Conservation (phyloP, 2,329 filamentous ascomycete species). For the Raffaelea arxii region DNA sequence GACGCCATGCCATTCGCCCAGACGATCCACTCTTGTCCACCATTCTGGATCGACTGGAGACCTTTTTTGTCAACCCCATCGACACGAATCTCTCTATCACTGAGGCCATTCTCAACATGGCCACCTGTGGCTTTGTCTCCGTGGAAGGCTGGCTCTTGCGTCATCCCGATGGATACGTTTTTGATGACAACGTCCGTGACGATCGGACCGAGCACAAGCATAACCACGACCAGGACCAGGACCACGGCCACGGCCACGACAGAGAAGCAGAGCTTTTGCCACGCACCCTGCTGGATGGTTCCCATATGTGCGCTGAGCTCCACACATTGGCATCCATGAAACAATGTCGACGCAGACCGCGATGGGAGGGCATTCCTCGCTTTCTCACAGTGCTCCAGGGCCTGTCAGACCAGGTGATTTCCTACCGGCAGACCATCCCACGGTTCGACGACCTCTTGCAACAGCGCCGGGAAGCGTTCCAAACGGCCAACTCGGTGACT, state of each 20-base stretch:
- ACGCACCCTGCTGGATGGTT: constrained; percentile 23
- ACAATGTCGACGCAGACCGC: constrained; percentile 42
- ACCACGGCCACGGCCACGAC: constrained; percentile 19
- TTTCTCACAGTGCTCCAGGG: constrained; percentile 49
- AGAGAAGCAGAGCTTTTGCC: constrained; percentile 11
- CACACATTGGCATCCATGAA: constrained; percentile 37
- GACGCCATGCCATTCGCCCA: constrained; percentile 49
- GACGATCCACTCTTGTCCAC: constrained; percentile 57
- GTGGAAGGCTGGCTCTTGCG: constrained; percentile 87
- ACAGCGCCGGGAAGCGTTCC: constrained; percentile 54
- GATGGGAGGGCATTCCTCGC: constrained; percentile 41
- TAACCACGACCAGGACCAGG: constrained; percentile 22
- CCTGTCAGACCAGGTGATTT: constrained; percentile 51
- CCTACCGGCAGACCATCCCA: constrained; percentile 54
- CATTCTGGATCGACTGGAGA: constrained; percentile 57
- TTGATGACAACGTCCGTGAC: constrained; percentile 33
- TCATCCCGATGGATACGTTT: constrained; percentile 55
- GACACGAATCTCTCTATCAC: constrained; percentile 87
- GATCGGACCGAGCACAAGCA: not conserved
- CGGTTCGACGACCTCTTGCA: constrained; percentile 65
- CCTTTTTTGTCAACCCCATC: constrained; percentile 82
- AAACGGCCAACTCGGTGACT: constrained; percentile 38
- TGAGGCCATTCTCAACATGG: constrained; percentile 70
- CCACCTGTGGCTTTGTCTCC: constrained; percentile 73
- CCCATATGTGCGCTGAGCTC: constrained; percentile 29